Evolutionary conservation across 2,329 filamentous ascomycete genomes (phyloP).

Genomic region (Phaeosphaeria sp.): DNA sequence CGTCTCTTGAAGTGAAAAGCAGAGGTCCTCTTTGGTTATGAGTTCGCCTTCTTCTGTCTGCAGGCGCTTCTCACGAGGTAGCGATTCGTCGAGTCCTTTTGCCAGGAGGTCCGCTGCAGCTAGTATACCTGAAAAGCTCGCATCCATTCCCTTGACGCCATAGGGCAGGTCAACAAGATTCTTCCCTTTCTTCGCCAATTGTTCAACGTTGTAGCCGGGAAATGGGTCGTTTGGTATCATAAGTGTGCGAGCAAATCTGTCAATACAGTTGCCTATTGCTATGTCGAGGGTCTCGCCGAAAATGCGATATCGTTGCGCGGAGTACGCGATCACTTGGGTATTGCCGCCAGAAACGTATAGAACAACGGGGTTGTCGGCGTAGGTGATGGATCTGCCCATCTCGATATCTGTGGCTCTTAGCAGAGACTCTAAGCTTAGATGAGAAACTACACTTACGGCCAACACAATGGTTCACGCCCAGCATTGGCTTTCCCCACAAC

Average conservation of each 20-base stretch:
- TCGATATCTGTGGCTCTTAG: constrained; percentile 71
- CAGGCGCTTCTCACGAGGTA: constrained; percentile 48
- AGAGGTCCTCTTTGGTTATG: constrained; percentile 83
- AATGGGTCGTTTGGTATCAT: constrained; percentile 94
- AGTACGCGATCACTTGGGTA: constrained; percentile 97
- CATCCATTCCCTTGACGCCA: constrained; percentile 98
- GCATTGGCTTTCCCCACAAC: constrained; percentile 85
- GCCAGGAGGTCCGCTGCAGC: constrained; percentile 83
- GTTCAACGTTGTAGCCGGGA: constrained; percentile 97
- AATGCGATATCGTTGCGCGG: constrained; percentile 91
- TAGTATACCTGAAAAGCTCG: constrained; percentile 91
- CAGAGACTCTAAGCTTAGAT: background rate
- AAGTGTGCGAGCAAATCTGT: constrained; percentile 91
- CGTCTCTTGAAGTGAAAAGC: constrained; percentile 94
- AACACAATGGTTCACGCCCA: constrained; percentile 97
- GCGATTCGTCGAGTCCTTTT: constrained; percentile 61
- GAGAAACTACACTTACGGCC: constrained; percentile 64
- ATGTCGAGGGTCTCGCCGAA: constrained; percentile 98
- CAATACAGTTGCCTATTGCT: constrained; percentile 95
- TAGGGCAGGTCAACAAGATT: constrained; percentile 88
- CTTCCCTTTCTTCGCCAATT: constrained; percentile 77
- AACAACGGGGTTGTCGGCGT: constrained; percentile 88
- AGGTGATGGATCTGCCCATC: constrained; percentile 94
- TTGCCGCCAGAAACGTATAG: constrained; percentile 96
- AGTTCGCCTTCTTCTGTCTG: constrained; percentile 58